Evolutionary conservation across 2,329 filamentous ascomycete species (phyloP), one percentile per base, ranked within the genome.

Genomic region (Albifimbria verrucaria): DNA sequence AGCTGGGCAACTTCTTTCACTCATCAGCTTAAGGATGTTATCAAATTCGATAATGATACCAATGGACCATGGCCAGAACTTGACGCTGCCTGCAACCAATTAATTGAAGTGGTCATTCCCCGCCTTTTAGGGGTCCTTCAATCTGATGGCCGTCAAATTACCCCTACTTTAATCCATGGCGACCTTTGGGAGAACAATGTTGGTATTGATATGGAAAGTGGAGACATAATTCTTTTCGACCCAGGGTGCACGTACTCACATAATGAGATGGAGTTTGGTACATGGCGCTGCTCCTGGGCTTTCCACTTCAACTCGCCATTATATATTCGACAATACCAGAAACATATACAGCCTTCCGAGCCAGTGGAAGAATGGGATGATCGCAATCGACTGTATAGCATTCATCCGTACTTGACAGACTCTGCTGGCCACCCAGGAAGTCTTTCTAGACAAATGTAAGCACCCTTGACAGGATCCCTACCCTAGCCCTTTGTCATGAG

Each of bases 1-100:
- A 70, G 57, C 48, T 74, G 72, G 72, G 64, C 69, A 36, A 52
- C 28, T 0, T 72, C 65, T 55, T 74, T 70, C 50, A 39, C 59
- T 7, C 24, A 52, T 17, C 52, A 42, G 39, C n/a, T 59, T 3
- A 12, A 28, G 7, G 50, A 53, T 12, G 52, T 48, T 9, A 47
- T 51, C 24, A 23, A 23, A 17, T 46, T 50, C 15, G 52, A 55
- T 24, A 41, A 32, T 21, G 48, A 54, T 12, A 48, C 45, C 9
- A 58, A 54, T 48, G 54, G 52, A n/a, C 17, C 21, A 9, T 58
- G 58, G 61, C 56, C 51, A 12, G 64, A 64, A 32, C 55, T 62
- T 21, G 52, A 62, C 23, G 46, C 51, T 7, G 54, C 62, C 17
- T 56, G 51, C 21, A 22, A 53, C 2, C 54, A 60, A 24, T 54